phyloP scores from a whole-genome alignment of 805 yeast genomes.

The Lipomyces orientalis region DNA sequence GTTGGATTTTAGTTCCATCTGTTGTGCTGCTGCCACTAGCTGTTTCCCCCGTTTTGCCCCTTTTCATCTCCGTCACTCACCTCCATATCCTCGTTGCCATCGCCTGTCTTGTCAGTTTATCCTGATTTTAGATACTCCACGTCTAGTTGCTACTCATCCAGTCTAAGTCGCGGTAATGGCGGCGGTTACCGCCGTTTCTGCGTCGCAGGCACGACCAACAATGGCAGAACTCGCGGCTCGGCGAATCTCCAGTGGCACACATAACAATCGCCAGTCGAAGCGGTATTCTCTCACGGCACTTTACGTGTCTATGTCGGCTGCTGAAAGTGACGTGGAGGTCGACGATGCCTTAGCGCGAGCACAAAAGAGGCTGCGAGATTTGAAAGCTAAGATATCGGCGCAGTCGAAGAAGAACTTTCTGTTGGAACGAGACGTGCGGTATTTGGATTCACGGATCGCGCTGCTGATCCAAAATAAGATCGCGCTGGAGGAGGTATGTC shows the following conservation, averaged over 20 bases:
- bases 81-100: not conserved
- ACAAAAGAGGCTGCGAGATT: constrained; percentile 43
- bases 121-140: not conserved
- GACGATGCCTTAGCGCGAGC: constrained; percentile 46
- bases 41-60: constrained; percentile 7
- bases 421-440: constrained; percentile 49
- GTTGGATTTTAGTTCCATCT: not conserved
- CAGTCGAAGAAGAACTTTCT: constrained; percentile 48
- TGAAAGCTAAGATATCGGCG: constrained; percentile 46
- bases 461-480: constrained; percentile 48
- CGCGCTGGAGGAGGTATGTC: constrained; percentile 44
- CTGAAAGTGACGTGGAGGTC: constrained; percentile 46
- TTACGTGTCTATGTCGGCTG: constrained; percentile 46
- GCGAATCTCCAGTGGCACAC: not conserved
- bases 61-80: not conserved
- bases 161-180: not conserved
- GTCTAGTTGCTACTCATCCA: not conserved
- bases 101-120: not conserved
- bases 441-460: constrained; percentile 49
- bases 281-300: constrained; percentile 47
- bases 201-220: not conserved
- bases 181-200: constrained; percentile 1
- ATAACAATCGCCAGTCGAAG: constrained; percentile 27
- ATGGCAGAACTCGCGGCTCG: not conserved
- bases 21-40: not conserved